Base-by-base conservation (phyloP, 139 green algal species). In the Nannochloris sp. region DNA sequence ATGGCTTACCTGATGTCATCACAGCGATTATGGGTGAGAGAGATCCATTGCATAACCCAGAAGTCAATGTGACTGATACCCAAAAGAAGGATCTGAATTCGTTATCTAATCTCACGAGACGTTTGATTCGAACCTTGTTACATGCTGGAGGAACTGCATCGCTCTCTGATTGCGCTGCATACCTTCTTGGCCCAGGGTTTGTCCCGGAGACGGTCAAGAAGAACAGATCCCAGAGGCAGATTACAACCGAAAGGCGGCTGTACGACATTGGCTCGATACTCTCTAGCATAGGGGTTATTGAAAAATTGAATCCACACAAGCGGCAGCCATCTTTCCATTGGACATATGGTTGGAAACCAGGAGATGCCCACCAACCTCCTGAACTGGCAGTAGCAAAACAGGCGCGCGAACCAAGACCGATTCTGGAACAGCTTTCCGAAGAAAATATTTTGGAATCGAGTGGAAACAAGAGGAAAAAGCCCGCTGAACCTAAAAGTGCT, bases 231-330 rank as follows among this genome's bases (percentile, higher is more conserved):
- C 70, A 77, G 49, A 77, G 56, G 14, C 58, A 75, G 66, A 70
- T 84, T 49, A 85, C 79, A 2, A 70, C 79, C 12, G 79, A 85
- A 67, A 67, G 79, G n/a, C 70, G 79, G 11, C 71, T 85, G 49
- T 84, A 84, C 56, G 79, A 85, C 73, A 82, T 85, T 37, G 73
- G 73, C 44, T 75, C 55, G 59, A 81, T 85, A 51, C 64, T 85
- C 1, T 78, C 61, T 45, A 73, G 50, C 23, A 61, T 80, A 11
- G 71, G 69, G 28, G 68, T 85, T 23, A 69, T 85, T 26, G 46
- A 76, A 64, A 76, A 74, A 68, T 70, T 73, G 12, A 68, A 84
- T 36, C 57, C 79, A 26, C 74, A 78, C 62, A 78, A 82, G 55
- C 57, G 71, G 56, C 72, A 79, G 68, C 72, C 72, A 1, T 71